Conservation (phyloP, 345 rosid species). For the Melaleuca quinquenervia region DNA sequence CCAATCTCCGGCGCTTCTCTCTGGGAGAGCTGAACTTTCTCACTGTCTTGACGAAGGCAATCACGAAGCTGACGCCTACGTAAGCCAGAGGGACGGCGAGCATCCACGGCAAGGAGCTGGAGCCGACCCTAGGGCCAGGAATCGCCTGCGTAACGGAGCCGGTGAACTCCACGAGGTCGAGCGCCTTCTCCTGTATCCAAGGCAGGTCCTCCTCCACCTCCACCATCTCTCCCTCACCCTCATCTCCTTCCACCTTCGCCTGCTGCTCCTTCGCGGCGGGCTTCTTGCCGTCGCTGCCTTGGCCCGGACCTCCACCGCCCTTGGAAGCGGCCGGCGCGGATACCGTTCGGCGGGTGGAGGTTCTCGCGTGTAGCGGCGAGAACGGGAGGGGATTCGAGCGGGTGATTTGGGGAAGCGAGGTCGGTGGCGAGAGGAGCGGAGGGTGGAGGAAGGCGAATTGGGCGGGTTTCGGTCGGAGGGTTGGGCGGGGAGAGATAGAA, state of each 20-base stretch:
- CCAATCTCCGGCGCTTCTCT: conserved; percentile 60
- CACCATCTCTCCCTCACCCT: conserved; percentile 28
- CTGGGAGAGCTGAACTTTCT: conserved; percentile 66
- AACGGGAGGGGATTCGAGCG: background rate
- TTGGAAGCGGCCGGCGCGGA: background rate
- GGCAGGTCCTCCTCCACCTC: conserved; percentile 85
- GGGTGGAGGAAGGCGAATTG: background rate
- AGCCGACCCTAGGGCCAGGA: conserved; percentile 93
- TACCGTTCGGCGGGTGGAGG: background rate
- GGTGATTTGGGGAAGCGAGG: background rate
- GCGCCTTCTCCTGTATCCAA: conserved; percentile 92
- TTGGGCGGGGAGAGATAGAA: background rate
- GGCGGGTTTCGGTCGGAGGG: background rate
- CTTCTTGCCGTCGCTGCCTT: background rate
- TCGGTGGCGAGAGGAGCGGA: background rate
- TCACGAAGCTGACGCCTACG: conserved; percentile 54
- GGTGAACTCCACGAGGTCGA: conserved; percentile 85
- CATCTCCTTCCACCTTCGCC: conserved; percentile 2
- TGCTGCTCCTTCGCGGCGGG: background rate
- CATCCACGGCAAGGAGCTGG: conserved; percentile 85
- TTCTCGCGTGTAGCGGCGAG: background rate
- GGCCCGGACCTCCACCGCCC: background rate
- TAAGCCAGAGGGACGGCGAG: conserved; percentile 83
- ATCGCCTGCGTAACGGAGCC: conserved; percentile 86
- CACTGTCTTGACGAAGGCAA: conserved; percentile 77